Evolutionary conservation across 257 asterid genomes (phyloP), one percentile per base, ranked within the genome.

Genomic region (Nicotiana sylvestris): DNA sequence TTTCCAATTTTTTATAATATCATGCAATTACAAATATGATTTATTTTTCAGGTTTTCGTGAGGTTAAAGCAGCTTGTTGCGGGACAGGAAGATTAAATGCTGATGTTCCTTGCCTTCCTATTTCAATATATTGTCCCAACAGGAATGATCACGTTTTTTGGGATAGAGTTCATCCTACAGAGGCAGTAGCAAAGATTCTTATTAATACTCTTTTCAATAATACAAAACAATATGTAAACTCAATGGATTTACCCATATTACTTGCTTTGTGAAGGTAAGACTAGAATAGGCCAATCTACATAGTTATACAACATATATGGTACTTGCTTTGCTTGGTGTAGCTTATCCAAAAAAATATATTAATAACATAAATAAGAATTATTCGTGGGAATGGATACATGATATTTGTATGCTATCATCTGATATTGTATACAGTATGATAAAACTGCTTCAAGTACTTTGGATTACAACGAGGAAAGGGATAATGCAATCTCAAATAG

Each of bases 111-210:
- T 95, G 99, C 90, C 88, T 92, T 1, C 98, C 98, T 5, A 79
- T 91, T 25, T 68, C 98, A 0, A 39, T 43, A 4, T 89, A 58
- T 64, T 92, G 99, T 82, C 77, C 93, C 5, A 74, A 93, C 30
- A 87, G 99, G 84, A 86, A 77, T 58, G 85, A 82, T 46, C 92
- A 93, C 77, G 9, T 95, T 17, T 93, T 95, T 83, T 93, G 98
- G 99, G 99, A 95, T 82, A 65, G 86, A 29, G 92, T 90, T 84
- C 99, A 95, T 83, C 98, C 98, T 0, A 90, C 98, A 0, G 92
- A 95, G 69, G 81, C 91, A 7, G 85, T 93, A 76, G 84, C 88
- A 33, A 88, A 88, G 0, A 74, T 84, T 56, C 85, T 91, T 81
- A 82, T 92, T 18, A 85, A 84, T 27, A 39, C 60, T 5, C 83